Conservation (phyloP, 345 rosid species). For the Populus euphratica region DNA sequence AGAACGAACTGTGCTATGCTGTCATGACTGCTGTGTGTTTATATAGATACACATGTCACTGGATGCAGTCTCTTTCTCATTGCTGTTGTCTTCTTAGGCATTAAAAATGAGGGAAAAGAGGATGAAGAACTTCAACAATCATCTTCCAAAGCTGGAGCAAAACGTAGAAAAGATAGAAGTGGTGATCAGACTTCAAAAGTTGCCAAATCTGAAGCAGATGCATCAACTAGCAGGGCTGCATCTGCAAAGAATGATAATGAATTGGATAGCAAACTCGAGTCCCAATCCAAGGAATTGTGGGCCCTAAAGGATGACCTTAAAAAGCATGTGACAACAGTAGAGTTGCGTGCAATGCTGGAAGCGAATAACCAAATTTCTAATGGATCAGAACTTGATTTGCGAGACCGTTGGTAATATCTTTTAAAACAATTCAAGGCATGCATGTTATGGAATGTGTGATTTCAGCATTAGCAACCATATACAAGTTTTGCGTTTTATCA, state of each 20-base stretch:
- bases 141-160: constrained; percentile 38
- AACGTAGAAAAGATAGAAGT: constrained; percentile 51
- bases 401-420: constrained; percentile 62
- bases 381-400: constrained; percentile 87
- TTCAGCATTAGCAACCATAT: too few species aligned
- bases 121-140: constrained; percentile 31
- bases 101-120: constrained; percentile 27
- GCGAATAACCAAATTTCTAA: constrained; percentile 66
- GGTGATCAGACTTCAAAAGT: constrained; percentile 50
- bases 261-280: constrained; percentile 57
- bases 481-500: too few species aligned
- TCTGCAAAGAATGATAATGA: constrained; percentile 22
- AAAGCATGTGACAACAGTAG: constrained; percentile 63
- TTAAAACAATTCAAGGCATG: too few species aligned
- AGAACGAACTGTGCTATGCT: too few species aligned
- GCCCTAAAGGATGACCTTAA: constrained; percentile 78
- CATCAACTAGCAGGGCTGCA: constrained; percentile 33
- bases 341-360: constrained; percentile 80
- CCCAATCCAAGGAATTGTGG: constrained; percentile 81
- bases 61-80: constrained; percentile 14
- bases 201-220: constrained; percentile 47
- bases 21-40: background rate
- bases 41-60: background rate
- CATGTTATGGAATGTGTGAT: too few species aligned
- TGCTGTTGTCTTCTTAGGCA: constrained; percentile 24